These are phyloP conservation scores for Larix kaempferi DNA, from an alignment of 75 land plant species.

Conservation along the genomic window DNA sequence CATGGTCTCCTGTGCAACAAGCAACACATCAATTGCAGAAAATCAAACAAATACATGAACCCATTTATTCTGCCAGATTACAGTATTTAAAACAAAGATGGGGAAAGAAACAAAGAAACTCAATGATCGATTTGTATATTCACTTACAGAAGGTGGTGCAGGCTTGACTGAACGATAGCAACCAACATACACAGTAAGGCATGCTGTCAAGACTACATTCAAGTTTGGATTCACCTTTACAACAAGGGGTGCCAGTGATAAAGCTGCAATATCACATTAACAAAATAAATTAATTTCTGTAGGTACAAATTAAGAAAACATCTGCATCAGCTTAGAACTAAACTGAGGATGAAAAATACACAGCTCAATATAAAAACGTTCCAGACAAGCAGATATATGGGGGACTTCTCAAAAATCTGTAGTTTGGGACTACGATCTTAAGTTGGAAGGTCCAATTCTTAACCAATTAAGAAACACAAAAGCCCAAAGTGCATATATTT, in stretches of 20 bases:
- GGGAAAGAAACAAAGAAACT: neutral
- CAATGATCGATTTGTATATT: neutral
- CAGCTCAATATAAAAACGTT: too few relatives aligned
- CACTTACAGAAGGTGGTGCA: conserved; percentile 93
- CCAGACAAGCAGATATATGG: too few relatives aligned
- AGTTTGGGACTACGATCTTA: too few relatives aligned
- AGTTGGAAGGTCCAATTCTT: too few relatives aligned
- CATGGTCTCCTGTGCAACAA: conserved; percentile 87
- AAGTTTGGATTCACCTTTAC: conserved; percentile 86
- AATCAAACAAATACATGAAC: neutral
- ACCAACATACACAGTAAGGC: conserved; percentile 88
- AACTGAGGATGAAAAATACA: neutral
- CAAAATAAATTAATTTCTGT: neutral
- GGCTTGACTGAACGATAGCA: conserved; percentile 96
- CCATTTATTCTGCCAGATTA: neutral
- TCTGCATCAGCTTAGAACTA: neutral
- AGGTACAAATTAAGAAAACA: neutral
- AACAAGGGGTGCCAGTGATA: conserved; percentile 85
- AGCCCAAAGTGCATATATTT: too few relatives aligned
- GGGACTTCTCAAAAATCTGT: too few relatives aligned
- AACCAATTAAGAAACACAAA: too few relatives aligned
- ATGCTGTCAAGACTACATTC: conserved; percentile 92
- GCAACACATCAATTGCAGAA: neutral
- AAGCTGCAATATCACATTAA: conserved; percentile 47
- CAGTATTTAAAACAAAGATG: neutral